phyloP scores from a whole-genome alignment of 2,329 filamentous ascomycete species.

The Aureobasidium sp. region DNA sequence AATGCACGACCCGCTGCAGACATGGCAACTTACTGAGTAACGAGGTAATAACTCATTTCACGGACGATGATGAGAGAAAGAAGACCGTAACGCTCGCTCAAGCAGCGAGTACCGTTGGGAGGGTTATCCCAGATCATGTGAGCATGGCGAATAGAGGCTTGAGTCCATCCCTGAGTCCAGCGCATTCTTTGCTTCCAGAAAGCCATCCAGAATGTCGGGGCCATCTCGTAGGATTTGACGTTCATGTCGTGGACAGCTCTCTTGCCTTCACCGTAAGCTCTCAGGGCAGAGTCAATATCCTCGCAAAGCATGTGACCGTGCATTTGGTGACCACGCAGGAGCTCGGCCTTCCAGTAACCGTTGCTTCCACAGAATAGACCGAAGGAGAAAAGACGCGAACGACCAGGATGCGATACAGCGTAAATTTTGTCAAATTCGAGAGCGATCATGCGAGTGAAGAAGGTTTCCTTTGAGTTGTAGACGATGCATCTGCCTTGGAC shows the following conservation, averaged over 20 bases:
- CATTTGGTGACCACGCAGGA: slow-evolving; percentile 43
- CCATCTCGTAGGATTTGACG: slow-evolving; percentile 43
- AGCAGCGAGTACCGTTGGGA: slow-evolving; percentile 31
- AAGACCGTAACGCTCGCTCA: slow-evolving; percentile 39
- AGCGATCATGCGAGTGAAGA: slow-evolving; percentile 42
- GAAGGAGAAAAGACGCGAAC: slow-evolving; percentile 42
- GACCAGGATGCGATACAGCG: slow-evolving; percentile 44
- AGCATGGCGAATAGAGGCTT: slow-evolving; percentile 40
- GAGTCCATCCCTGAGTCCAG: slow-evolving; percentile 46
- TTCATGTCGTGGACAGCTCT: slow-evolving; percentile 44
- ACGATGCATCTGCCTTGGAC: slow-evolving; percentile 45
- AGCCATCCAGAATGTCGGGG: slow-evolving; percentile 37
- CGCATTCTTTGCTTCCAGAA: slow-evolving; percentile 46
- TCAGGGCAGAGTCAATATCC: slow-evolving; percentile 44
- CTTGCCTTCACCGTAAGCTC: slow-evolving; percentile 39
- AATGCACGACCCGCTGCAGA: neutral
- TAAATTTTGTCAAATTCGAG: slow-evolving; percentile 49
- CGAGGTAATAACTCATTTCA: slow-evolving; percentile 43
- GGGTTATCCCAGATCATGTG: slow-evolving; percentile 39
- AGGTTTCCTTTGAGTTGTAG: slow-evolving; percentile 40
- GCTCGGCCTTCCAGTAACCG: slow-evolving; percentile 41
- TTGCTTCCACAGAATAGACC: slow-evolving; percentile 46
- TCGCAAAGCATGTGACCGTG: slow-evolving; percentile 45
- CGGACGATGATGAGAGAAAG: slow-evolving; percentile 41
- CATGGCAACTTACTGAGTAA: slow-evolving; percentile 31